These are phyloP conservation scores for Ceratocystis variospora DNA, from an alignment of 2,329 filamentous ascomycete genomes.

Conservation along the genomic window DNA sequence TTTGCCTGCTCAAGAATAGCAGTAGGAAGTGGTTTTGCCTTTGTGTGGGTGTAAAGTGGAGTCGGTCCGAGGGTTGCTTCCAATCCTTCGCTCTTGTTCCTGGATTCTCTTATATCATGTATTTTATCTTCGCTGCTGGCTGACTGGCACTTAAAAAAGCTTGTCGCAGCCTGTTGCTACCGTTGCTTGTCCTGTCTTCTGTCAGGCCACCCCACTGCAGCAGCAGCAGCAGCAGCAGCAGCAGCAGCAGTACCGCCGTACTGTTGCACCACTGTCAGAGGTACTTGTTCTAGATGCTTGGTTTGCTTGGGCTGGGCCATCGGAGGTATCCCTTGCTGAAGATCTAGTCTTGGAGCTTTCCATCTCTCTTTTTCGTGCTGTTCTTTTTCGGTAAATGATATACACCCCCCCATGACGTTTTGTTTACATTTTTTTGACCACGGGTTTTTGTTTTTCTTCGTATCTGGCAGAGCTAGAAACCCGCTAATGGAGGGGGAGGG, in stretches of 20 bases:
- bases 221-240: neutral
- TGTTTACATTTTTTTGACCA: neutral
- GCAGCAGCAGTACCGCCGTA: neutral
- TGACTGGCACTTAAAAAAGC: neutral
- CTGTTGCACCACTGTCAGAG: slow-evolving; percentile 2
- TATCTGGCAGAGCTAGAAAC: neutral
- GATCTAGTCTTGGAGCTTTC: neutral
- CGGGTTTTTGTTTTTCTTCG: neutral
- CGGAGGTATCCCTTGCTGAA: neutral
- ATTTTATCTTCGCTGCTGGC: neutral
- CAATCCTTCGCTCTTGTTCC: neutral
- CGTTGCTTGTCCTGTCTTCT: neutral
- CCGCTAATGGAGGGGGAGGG: neutral
- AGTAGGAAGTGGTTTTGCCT: too few species aligned
- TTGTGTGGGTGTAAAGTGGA: slow-evolving; percentile 6
- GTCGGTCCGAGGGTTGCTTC: slow-evolving; percentile 5
- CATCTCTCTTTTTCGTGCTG: neutral
- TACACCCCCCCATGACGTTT: neutral
- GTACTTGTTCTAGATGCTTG: neutral
- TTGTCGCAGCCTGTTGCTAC: neutral
- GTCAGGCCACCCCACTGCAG: neutral
- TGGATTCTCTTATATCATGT: neutral
- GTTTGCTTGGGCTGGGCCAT: too few species aligned
- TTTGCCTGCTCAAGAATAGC: too few species aligned
- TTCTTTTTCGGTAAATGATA: neutral